These are phyloP conservation scores for Posidonia oceanica DNA, from an alignment of 116 monocot species.

Conservation along the genomic window DNA sequence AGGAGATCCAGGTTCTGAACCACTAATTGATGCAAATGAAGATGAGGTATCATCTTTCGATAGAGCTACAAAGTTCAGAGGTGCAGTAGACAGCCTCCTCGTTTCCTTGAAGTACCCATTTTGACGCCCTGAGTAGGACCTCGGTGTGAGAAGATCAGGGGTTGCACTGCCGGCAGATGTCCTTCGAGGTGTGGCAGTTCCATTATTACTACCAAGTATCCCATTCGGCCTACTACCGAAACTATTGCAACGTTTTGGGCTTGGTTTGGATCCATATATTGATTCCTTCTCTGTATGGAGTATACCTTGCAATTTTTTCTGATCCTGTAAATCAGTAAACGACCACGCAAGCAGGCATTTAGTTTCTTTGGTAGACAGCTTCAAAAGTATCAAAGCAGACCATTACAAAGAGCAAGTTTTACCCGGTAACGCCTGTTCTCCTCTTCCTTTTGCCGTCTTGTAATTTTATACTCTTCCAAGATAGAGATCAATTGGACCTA, in stretches of 20 bases:
- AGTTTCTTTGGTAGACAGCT: not conserved
- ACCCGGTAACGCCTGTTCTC: constrained; percentile 68
- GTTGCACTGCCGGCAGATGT: constrained; percentile 50
- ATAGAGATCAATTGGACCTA: constrained; percentile 69
- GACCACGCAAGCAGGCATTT: too few species aligned
- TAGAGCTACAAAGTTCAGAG: constrained; percentile 51
- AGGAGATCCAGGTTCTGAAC: constrained; percentile 19
- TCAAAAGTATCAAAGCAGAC: not conserved
- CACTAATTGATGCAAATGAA: constrained; percentile 59
- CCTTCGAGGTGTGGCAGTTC: constrained; percentile 50
- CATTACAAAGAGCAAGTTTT: not conserved
- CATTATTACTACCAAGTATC: constrained; percentile 45
- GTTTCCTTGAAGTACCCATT: constrained; percentile 62
- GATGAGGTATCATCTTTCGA: constrained; percentile 55
- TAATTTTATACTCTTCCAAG: constrained; percentile 73
- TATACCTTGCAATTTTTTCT: constrained; percentile 70
- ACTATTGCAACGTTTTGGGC: constrained; percentile 46
- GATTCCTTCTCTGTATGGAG: constrained; percentile 68
- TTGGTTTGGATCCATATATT: constrained; percentile 54
- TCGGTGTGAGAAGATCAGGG: constrained; percentile 72
- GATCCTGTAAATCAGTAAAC: constrained; percentile 36
- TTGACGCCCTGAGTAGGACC: constrained; percentile 63
- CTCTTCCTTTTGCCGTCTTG: constrained; percentile 70
- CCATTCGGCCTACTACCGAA: constrained; percentile 41
- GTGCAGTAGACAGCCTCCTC: constrained; percentile 36